These are phyloP conservation scores for Tricholoma sp. DNA, from an alignment of 768 basidiomycete genomes.

Conservation along the genomic window DNA sequence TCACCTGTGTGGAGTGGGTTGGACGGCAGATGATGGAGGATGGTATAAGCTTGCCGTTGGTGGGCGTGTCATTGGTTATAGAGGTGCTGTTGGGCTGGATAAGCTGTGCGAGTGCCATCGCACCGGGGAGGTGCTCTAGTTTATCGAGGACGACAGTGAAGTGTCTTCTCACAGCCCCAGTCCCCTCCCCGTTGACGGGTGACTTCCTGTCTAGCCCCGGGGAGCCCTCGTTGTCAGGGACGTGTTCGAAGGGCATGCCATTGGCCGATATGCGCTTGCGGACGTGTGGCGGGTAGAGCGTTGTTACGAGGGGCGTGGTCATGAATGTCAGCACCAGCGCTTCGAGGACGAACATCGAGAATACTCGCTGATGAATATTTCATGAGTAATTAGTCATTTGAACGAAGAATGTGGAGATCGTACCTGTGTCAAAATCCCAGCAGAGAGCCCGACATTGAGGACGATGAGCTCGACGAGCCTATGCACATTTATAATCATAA, in stretches of 20 bases:
- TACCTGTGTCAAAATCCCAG: conserved; percentile 66
- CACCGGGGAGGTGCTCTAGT: conserved; percentile 81
- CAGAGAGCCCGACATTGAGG: conserved; percentile 86
- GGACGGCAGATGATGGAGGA: conserved; percentile 3
- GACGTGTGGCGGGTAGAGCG: conserved; percentile 59
- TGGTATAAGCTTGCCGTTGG: conserved; percentile 5
- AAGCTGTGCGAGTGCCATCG: conserved; percentile 88
- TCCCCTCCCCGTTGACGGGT: conserved; percentile 4
- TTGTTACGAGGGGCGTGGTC: too few species aligned
- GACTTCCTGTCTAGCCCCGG: conserved; percentile 4
- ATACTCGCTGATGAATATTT: conserved; percentile 46
- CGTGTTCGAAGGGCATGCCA: conserved; percentile 43
- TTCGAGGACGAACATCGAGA: not conserved
- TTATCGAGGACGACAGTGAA: conserved; percentile 89
- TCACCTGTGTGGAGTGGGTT: not conserved
- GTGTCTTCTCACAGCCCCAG: conserved; percentile 22
- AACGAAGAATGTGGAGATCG: not conserved
- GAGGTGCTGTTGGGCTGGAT: conserved; percentile 41
- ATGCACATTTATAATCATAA: not conserved
- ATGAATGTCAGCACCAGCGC: conserved; percentile 58
- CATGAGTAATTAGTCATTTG: not conserved
- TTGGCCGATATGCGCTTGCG: conserved; percentile 44
- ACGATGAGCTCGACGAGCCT: conserved; percentile 93
- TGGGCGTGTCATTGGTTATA: conserved; percentile 7
- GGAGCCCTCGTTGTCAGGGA: conserved; percentile 31